A percentile compares a stretch with the other conserved stretches of the same genome.
These are phyloP conservation scores for Brassica balearica DNA, from an alignment of 441 rosid genomes.

Conservation along the genomic window DNA sequence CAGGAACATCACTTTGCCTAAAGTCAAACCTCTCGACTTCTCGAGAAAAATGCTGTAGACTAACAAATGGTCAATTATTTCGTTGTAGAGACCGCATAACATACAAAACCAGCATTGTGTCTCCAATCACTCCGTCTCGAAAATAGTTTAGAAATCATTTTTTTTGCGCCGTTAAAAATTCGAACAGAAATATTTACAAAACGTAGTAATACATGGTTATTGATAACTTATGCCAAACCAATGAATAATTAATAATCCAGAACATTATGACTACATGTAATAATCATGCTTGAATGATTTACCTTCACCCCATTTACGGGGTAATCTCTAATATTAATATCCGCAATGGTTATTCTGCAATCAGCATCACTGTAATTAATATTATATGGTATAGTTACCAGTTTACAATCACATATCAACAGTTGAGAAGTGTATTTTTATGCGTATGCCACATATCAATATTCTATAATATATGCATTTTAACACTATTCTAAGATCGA, in stretches of 20 bases:
- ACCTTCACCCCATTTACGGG: background rate
- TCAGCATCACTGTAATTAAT: slow-evolving; percentile 3
- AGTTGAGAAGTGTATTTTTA: background rate
- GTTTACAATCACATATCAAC: background rate
- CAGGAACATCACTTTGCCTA: background rate
- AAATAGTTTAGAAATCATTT: background rate
- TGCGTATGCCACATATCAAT: background rate
- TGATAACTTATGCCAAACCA: slow-evolving; percentile 1
- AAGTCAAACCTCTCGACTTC: slow-evolving; percentile 2
- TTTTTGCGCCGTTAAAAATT: background rate
- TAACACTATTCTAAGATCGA: background rate
- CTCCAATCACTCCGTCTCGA: slow-evolving; percentile 1
- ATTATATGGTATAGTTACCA: background rate
- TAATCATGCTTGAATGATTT: background rate
- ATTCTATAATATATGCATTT: background rate
- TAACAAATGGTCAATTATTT: background rate
- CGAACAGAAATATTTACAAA: background rate
- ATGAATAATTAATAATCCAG: background rate
- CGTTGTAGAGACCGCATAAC: slow-evolving; percentile 8
- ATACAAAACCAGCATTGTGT: slow-evolving; percentile 2
- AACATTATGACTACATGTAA: background rate
- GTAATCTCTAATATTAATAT: background rate
- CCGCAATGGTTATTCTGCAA: background rate
- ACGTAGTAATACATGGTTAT: background rate
- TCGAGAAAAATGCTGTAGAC: slow-evolving; percentile 5